phyloP scores from a whole-genome alignment of 371 early-diverging fungal genomes.

The Ecytonucleospora hepatopenaei region DNA sequence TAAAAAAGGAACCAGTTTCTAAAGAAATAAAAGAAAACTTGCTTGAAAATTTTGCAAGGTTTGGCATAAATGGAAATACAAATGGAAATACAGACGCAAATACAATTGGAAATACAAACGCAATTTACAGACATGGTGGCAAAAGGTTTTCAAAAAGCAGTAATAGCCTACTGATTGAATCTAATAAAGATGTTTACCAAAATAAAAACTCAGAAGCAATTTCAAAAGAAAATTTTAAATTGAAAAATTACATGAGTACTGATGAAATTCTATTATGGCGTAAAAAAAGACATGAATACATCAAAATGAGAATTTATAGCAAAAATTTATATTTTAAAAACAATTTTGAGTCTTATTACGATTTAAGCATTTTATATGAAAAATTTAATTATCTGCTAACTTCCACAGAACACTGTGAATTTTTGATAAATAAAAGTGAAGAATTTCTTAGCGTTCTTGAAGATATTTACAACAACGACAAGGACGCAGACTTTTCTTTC shows the following conservation, averaged over 20 bases:
- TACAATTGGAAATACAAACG: constrained; percentile 15
- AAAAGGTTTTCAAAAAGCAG: constrained; percentile 6
- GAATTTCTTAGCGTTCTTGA: constrained; percentile 25
- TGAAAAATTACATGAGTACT: constrained; percentile 2
- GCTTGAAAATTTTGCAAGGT: no score
- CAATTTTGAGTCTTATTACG: constrained; percentile 13
- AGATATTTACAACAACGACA: neutral
- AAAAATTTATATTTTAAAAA: neutral
- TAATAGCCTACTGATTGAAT: neutral
- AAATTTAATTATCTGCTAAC: constrained; percentile 31
- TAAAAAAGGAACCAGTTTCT: neutral
- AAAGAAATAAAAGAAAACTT: constrained; percentile 20
- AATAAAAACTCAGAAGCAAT: neutral
- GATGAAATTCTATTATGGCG: constrained; percentile 7
- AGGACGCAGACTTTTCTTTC: constrained; percentile 22
- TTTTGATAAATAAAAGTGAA: constrained; percentile 20
- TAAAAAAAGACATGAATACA: constrained; percentile 17
- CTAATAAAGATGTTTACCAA: neutral
- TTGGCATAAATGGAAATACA: no score
- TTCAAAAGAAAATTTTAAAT: neutral
- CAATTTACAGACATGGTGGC: neutral
- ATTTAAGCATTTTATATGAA: constrained; percentile 6
- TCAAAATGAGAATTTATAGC: constrained; percentile 23
- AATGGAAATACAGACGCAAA: constrained; percentile 13
- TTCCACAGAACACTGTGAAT: constrained; percentile 32